A percentile compares a stretch with the other conserved stretches of the same genome.
These are phyloP conservation scores for Hericium rajendrae DNA, from an alignment of 768 basidiomycete species.

Conservation along the genomic window DNA sequence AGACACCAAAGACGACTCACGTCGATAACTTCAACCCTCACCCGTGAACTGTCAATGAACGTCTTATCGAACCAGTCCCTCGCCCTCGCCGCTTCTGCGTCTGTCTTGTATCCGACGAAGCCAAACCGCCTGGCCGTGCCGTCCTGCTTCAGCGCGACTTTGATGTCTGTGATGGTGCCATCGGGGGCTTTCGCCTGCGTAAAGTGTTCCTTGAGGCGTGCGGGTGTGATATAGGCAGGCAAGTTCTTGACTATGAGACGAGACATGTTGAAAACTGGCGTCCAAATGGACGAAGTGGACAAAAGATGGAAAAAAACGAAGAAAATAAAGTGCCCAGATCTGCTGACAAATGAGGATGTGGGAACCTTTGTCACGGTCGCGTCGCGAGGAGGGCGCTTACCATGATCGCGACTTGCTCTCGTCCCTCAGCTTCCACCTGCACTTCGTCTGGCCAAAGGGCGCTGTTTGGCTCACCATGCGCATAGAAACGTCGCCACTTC, in stretches of 20 bases:
- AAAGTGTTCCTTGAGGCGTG: constrained; percentile 59
- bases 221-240: constrained; percentile 57
- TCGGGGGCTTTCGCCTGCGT: constrained; percentile 44
- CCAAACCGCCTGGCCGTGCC: constrained; percentile 84
- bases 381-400: too few species aligned
- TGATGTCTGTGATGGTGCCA: constrained; percentile 77
- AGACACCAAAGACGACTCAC: constrained; percentile 33
- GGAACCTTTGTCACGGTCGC: not conserved
- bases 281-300: not conserved
- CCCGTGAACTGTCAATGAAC: constrained; percentile 71
- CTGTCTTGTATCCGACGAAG: constrained; percentile 83
- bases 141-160: constrained; percentile 65
- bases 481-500: not conserved
- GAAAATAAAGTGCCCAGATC: not conserved
- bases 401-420: not conserved
- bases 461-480: not conserved
- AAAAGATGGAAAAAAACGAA: not conserved
- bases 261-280: constrained; percentile 43
- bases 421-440: not conserved
- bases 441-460: not conserved
- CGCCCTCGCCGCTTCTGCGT: constrained; percentile 63
- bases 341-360: not conserved
- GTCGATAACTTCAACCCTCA: constrained; percentile 69
- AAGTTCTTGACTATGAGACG: constrained; percentile 79
- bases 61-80: constrained; percentile 79